Conservation (phyloP, 2,329 filamentous ascomycete species). For the Macrophomina tecta region DNA sequence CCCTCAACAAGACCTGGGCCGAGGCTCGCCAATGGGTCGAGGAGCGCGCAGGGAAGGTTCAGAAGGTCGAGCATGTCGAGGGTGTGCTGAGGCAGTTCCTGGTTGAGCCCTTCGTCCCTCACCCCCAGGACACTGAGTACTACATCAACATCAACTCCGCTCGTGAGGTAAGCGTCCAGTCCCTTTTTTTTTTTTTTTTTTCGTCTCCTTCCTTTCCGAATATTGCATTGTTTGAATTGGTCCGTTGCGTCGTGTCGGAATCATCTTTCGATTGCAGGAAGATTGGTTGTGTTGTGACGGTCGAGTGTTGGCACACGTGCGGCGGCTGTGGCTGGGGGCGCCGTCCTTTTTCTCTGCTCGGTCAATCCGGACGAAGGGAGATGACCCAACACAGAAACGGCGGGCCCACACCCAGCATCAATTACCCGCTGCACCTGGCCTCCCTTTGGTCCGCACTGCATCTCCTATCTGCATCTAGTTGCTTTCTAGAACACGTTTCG, state of each 20-base stretch:
- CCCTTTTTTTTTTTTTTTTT: no score
- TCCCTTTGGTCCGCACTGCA: constrained; percentile 28
- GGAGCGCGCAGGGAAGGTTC: constrained; percentile 86
- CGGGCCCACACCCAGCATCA: constrained; percentile 28
- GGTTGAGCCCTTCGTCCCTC: constrained; percentile 97
- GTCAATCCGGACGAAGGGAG: constrained; percentile 47
- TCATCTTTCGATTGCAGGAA: background rate
- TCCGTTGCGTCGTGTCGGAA: constrained; percentile 21
- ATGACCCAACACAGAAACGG: constrained; percentile 31
- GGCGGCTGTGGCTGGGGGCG: constrained; percentile 5
- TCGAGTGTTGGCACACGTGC: constrained; percentile 5
- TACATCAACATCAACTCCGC: constrained; percentile 99
- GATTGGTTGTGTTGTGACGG: constrained; percentile 5
- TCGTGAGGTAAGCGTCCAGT: constrained; percentile 81
- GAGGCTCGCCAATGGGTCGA: constrained; percentile 95
- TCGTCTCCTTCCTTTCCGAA: constrained; percentile 28
- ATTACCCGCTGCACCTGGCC: constrained; percentile 21
- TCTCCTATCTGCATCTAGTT: constrained; percentile 28
- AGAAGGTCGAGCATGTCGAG: constrained; percentile 89
- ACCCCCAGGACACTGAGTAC: constrained; percentile 94
- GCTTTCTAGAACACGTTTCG: constrained; percentile 7
- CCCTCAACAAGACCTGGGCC: constrained; percentile 95
- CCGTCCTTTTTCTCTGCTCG: constrained; percentile 43
- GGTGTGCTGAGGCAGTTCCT: constrained; percentile 94
- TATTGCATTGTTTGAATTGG: constrained; percentile 20